Evolutionary conservation across 140 eudicot species (phyloP), one percentile per base, ranked within the genome.

Genomic region (Artemisia princeps): DNA sequence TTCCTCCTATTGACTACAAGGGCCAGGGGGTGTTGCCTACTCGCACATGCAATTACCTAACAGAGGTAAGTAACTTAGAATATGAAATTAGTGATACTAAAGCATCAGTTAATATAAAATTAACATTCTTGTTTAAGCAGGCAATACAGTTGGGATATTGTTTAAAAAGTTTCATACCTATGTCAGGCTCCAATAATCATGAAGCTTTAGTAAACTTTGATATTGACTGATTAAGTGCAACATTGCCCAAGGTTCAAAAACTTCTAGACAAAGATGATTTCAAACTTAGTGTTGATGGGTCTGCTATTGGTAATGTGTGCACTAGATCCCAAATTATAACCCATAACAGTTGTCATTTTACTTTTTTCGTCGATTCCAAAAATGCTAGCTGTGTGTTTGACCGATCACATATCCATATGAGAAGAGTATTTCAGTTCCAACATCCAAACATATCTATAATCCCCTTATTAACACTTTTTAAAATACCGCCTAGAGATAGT

Each of bases 261-360:
- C 44, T 37, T 37, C 9, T 37, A 37, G 9, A 37, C 1, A 6
- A 37, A 62, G 67, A 62, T 62, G 16, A 37, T 6, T 40, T 16
- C 58, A 64, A 64, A 46, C 37, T 16, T 42, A 16, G n/a, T 40
- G 14, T 19, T 6, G 44, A 62, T 44, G 67, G 67, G 17, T 24
- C 15, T 23, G 45, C 46, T 66, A 23, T 66, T 66, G 60, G 50
- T 37, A 37, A 37, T 37, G 9, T 7, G 44, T 37, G 44, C 2
- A 37, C 44, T 37, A 37, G 10, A 37, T 37, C 2, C 44, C 44
- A 5, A 5, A 1, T 37, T 37, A 37, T 37, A 37, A 37, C 0
- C 44, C 44, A 37, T 37, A 37, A 37, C 9, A 7, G 44, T 37
- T 37, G 44, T 6, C 40, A 37, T 37, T 37, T 37, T 37, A 37